These are phyloP conservation scores for Aspergillus sp. DNA, from an alignment of 2,329 filamentous ascomycete genomes.

Conservation along the genomic window DNA sequence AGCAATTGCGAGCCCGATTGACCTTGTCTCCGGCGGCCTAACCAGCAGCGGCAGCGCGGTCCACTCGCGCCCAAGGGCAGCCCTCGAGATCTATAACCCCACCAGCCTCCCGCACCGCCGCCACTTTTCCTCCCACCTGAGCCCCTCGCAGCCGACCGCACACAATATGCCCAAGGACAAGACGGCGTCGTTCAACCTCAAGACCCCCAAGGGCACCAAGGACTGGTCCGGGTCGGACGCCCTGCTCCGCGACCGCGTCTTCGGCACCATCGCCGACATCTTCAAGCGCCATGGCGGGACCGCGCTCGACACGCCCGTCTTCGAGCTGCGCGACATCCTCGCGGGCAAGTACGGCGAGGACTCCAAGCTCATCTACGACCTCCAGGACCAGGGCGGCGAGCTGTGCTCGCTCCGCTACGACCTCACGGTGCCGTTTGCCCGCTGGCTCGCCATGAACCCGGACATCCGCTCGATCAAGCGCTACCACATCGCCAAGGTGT, in stretches of 20 bases:
- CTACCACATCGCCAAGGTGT: conserved; percentile 92
- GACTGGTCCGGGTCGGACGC: conserved; percentile 76
- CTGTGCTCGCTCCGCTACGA: conserved; percentile 78
- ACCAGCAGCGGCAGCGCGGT: conserved; percentile 4
- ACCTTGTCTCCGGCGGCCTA: conserved; percentile 7
- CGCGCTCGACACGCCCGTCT: conserved; percentile 72
- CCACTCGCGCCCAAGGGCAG: conserved; percentile 5
- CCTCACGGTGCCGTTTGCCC: conserved; percentile 79
- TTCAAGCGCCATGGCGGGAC: conserved; percentile 78
- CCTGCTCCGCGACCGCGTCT: conserved; percentile 72
- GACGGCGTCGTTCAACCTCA: conserved; percentile 55
- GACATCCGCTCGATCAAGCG: conserved; percentile 76
- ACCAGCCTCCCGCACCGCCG: conserved; percentile 12
- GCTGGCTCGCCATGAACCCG: conserved; percentile 87
- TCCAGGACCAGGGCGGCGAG: conserved; percentile 80
- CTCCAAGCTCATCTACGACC: conserved; percentile 83
- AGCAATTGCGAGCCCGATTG: conserved; percentile 17
- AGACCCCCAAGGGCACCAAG: conserved; percentile 84
- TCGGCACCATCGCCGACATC: conserved; percentile 62
- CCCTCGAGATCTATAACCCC: conserved; percentile 2
- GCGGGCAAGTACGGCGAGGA: conserved; percentile 89
- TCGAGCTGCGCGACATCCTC: conserved; percentile 78
- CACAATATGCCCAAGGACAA: conserved; percentile 15
- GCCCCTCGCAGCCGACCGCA: conserved; percentile 5
- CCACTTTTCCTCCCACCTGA: conserved; percentile 6